Evolutionary conservation across 1,284 basidiomycete species (phyloP).

Genomic region (Irpex sp.): DNA sequence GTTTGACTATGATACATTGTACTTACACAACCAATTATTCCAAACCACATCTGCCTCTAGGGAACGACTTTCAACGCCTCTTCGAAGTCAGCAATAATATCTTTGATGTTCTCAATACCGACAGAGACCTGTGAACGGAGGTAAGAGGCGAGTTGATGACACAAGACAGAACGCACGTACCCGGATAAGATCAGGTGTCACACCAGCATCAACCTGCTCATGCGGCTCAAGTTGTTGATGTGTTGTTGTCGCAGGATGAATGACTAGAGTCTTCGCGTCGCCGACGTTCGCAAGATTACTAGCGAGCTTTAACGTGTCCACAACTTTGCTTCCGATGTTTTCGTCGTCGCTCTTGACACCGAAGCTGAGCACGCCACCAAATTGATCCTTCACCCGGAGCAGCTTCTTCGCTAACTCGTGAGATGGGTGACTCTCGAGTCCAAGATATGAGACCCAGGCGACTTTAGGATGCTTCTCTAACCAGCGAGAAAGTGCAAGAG

Average conservation of each 20-base stretch:
- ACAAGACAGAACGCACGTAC: slow-evolving; percentile 37
- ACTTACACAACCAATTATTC: not conserved
- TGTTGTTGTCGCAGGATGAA: slow-evolving; percentile 83
- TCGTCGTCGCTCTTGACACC: slow-evolving; percentile 69
- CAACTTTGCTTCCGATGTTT: slow-evolving; percentile 57
- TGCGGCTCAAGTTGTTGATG: slow-evolving; percentile 74
- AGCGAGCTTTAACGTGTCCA: slow-evolving; percentile 74
- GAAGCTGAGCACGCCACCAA: slow-evolving; percentile 80
- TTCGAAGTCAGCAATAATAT: slow-evolving; percentile 86
- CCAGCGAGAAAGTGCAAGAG: slow-evolving; percentile 70
- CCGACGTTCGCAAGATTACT: slow-evolving; percentile 79
- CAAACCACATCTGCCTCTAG: not conserved
- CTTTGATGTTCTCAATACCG: slow-evolving; percentile 84
- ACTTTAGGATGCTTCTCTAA: slow-evolving; percentile 72
- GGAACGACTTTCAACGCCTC: slow-evolving; percentile 42
- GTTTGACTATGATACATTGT: not conserved
- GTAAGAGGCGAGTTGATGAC: not conserved
- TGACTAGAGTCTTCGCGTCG: slow-evolving; percentile 81
- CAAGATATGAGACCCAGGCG: slow-evolving; percentile 82
- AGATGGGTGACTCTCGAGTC: slow-evolving; percentile 62
- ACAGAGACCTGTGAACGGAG: slow-evolving; percentile 45
- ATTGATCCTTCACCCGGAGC: slow-evolving; percentile 50
- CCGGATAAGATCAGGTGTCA: slow-evolving; percentile 79
- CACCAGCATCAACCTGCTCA: slow-evolving; percentile 70
- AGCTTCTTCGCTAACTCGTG: slow-evolving; percentile 59